Conservation (phyloP, 1,284 basidiomycete species). For the Anthracocystis walkeri region DNA sequence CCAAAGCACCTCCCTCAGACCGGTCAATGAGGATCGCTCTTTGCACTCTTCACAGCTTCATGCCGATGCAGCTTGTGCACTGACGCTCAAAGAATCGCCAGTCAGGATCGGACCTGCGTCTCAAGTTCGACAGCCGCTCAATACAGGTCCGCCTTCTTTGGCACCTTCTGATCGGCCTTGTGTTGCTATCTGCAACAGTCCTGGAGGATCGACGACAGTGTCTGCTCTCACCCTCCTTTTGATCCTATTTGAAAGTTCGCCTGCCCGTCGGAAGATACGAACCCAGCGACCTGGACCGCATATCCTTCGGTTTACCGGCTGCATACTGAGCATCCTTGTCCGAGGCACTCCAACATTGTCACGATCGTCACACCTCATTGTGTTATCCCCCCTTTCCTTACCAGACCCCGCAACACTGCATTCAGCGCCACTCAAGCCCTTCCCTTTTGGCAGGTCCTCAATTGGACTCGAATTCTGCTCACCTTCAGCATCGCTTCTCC, state of each 20-base stretch:
- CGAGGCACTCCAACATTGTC: constrained; percentile 16
- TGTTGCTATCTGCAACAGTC: background rate
- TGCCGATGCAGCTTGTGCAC: background rate
- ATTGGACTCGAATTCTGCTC: background rate
- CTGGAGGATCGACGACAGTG: background rate
- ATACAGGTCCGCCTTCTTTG: constrained; percentile 9
- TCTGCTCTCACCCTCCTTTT: too few species aligned
- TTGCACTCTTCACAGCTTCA: background rate
- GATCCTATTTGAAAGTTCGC: background rate
- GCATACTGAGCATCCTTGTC: constrained; percentile 30
- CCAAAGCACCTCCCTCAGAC: constrained; percentile 2
- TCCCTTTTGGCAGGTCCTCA: background rate
- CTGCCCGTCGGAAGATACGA: constrained; percentile 8
- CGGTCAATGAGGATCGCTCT: background rate
- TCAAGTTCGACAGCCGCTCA: constrained; percentile 7
- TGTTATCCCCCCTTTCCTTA: background rate
- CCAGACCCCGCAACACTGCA: constrained; percentile 20
- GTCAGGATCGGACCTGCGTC: constrained; percentile 27
- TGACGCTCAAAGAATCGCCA: constrained; percentile 4
- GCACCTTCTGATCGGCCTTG: constrained; percentile 11
- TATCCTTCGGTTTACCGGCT: constrained; percentile 26
- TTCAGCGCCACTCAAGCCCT: background rate
- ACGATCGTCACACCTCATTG: constrained; percentile 2
- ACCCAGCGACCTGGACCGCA: constrained; percentile 18
- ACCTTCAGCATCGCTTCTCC: constrained; percentile 10